Evolutionary conservation across 805 yeast genomes (phyloP), one percentile per base, ranked within the genome.

Genomic region (Schizosaccharomyces lindneri): DNA sequence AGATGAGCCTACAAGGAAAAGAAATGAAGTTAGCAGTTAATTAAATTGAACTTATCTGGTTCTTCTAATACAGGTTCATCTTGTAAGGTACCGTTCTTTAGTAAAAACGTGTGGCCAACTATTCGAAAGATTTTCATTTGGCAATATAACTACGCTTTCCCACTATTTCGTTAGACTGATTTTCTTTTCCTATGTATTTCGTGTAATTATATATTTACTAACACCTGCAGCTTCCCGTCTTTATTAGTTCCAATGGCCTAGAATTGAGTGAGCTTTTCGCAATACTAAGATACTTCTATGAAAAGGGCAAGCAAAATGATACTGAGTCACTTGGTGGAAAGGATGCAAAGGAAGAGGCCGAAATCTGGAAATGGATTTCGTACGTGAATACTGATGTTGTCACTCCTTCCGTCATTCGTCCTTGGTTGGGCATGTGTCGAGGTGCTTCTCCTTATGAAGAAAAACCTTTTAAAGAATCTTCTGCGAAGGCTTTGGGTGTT

Each of bases 1-100:
- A 74, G 57, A 19, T 5, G n/a, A 11, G 21, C 2, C 13, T 9
- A 46, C 13, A 13, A 36, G 15, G 4, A 36, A 7, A 7, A 36
- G 15, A 36, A 3, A 36, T 31, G 32, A 5, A 1, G 32, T 31
- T 31, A 3, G 5, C 6, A 4, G 7, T 1, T 29, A 5, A 6
- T 31, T 31, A 31, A 31, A 31, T 1, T 31, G 32, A 31, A 31
- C 32, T 31, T 5, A 7, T 11, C 41, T 3, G 11, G 15, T 36
- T 5, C 13, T 7, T 36, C 4, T 36, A 36, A 36, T 6, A 27
- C 27, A 27, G 27, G 32, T 31, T 31, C 32, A 31, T 31, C 32
- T 31, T 31, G 3, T 5, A 31, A 31, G 32, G 7, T 31, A 5
- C 32, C 4, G 32, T 31, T 31, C 7, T 31, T 5, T 2, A 31